Evolutionary conservation across 2,329 filamentous ascomycete genomes (phyloP), one percentile per base, ranked within the genome.

Genomic region (Fusarium sublunatum): DNA sequence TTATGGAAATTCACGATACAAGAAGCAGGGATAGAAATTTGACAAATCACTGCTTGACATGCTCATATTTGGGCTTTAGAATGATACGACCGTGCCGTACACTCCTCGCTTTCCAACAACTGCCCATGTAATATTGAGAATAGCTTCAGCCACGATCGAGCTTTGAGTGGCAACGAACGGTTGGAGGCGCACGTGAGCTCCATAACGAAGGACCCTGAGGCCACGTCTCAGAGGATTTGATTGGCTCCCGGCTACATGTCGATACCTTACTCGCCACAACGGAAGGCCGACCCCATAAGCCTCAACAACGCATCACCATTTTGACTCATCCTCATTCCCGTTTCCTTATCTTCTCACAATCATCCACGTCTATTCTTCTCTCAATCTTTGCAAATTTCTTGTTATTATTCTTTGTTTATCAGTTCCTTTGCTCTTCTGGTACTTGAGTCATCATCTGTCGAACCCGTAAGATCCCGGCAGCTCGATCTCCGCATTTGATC

Each of bases 401-500:
- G 6, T 22, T 32, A 1, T 10, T 36, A 10, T 36, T 43, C 13
- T 29, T 56, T 52, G n/a, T 25, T 53, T 26, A 22, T 35, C 15
- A 5, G 19, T 19, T 39, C 31, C 34, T 24, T 24, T 4, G 7
- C 13, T 40, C 15, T 10, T 29, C 9, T 50, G 13, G 9, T 31
- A 24, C 11, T 41, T 31, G 8, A n/a, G 12, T 15, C 11, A 47
- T 58, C 15, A 12, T 24, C 15, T 46, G 24, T 42, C n/a, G 38
- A 29, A 49, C 42, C 39, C 46, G 36, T 36, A 45, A 31, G 39
- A 57, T 52, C 47, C 40, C 38, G 32, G 22, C 22, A 51, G 38
- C 57, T 52, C 57, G 11, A 48, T 65, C 61, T 63, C 57, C 48
- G 53, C 58, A 55, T 35, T 58, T 45, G 39, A 51, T 59, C 48